A percentile compares a stretch with the other conserved stretches of the same genome.
These are phyloP conservation scores for Fomes fomentarius DNA, from an alignment of 1,284 basidiomycete species.

Conservation along the genomic window DNA sequence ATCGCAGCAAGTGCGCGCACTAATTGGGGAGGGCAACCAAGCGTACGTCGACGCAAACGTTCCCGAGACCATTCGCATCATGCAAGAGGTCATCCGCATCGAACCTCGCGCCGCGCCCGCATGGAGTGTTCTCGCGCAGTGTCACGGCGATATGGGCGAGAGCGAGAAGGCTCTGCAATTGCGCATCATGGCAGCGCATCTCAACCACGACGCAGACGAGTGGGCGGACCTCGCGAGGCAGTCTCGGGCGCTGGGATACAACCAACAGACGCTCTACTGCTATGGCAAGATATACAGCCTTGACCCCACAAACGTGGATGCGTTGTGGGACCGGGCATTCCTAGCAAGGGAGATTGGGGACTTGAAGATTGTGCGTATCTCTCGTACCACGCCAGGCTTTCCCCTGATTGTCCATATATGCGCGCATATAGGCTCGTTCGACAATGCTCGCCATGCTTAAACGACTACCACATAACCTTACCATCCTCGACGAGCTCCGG, in stretches of 20 bases:
- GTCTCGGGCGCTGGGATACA: constrained; percentile 71
- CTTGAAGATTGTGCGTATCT: constrained; percentile 56
- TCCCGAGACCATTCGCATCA: constrained; percentile 72
- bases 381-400: neutral
- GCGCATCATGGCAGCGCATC: constrained; percentile 88
- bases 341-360: constrained; percentile 82
- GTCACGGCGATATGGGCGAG: constrained; percentile 74
- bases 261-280: constrained; percentile 91
- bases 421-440: constrained; percentile 61
- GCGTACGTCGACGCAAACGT: constrained; percentile 79
- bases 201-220: constrained; percentile 82
- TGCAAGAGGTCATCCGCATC: constrained; percentile 92
- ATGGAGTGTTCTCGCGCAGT: constrained; percentile 87
- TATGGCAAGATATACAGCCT: constrained; percentile 83
- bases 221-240: constrained; percentile 84
- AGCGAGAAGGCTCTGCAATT: constrained; percentile 79
- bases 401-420: neutral
- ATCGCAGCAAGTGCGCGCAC: constrained; percentile 79
- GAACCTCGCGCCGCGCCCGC: constrained; percentile 86
- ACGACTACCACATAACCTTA: constrained; percentile 80
- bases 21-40: constrained; percentile 88
- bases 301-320: constrained; percentile 82
- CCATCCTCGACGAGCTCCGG: constrained; percentile 80
- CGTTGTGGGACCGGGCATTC: constrained; percentile 89
- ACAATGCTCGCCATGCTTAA: constrained; percentile 80